Evolutionary conservation across 768 basidiomycete genomes (phyloP), one percentile per base, ranked within the genome.

Genomic region (Boletus rex-veris): DNA sequence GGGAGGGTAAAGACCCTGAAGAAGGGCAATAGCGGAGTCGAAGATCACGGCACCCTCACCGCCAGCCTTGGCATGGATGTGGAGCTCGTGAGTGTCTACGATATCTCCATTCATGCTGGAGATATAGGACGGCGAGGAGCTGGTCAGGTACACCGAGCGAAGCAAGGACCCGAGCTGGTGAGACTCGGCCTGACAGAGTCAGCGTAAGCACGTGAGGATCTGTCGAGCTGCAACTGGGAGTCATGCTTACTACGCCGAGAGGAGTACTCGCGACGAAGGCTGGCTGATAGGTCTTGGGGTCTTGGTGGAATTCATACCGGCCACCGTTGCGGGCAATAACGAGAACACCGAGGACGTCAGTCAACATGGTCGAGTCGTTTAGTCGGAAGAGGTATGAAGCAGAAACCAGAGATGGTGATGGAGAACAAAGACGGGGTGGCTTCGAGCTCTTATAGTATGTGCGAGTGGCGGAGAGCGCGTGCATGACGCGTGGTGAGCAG

Each of bases 1-100:
- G n/a, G 91, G 90, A 21, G 91, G 91, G 79, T 85, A 92, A 45
- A 93, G 76, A 40, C 91, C 90, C 71, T 94, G 92, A 39, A 92
- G 80, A 49, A 92, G 76, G 30, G 92, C 90, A 49, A 88, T 86
- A 31, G 90, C 85, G 7, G 87, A 88, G 76, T 93, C 90, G 70
- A 90, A 89, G 60, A 92, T 90, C 48, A 88, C 85, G n/a, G 83
- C 77, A 44, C 91, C 90, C 67, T 94, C 91, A 47, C 84, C 85
- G 43, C 90, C 90, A 49, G 84, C 85, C 74, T 93, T 92, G 69
- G 87, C 88, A 58, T 83, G 84, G 49, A 88, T 79, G 60, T 85
- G 84, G 62, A 92, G 77, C 67, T 89, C 81, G 61, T 75, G 78
- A 66, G 85, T 86, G 75, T 88, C 79, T 33, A 86, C 86, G 61